phyloP scores from a whole-genome alignment of 31 red algal genomes.

The Bonnemaisonia californica region DNA sequence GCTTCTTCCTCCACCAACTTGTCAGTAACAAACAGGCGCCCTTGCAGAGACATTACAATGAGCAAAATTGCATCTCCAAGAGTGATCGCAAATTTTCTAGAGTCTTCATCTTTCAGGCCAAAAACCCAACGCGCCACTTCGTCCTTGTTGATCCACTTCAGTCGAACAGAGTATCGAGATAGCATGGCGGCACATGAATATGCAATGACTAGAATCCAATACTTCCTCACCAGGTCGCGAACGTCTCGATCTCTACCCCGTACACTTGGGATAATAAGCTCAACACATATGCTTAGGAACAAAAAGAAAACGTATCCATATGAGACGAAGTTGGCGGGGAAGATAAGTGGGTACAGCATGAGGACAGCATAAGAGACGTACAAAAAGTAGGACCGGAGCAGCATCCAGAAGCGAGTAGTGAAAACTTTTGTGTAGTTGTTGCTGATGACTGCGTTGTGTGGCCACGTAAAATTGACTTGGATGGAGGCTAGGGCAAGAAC shows the following conservation, averaged over 20 bases:
- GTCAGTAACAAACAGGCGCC: constrained; percentile 36
- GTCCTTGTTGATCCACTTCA: constrained; percentile 8
- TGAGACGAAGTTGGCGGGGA: constrained; percentile 50
- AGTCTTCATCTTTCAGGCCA: constrained; percentile 32
- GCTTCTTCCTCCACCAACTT: constrained; percentile 1
- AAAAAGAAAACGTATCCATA: constrained; percentile 52
- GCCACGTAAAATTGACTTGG: constrained; percentile 56
- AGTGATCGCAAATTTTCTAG: constrained; percentile 29
- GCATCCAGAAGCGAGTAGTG: constrained; percentile 23
- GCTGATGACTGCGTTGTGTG: not conserved
- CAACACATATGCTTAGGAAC: constrained; percentile 37
- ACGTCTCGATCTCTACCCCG: not conserved
- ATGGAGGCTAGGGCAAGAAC: constrained; percentile 40
- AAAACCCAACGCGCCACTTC: constrained; percentile 19
- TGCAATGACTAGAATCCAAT: constrained; percentile 38
- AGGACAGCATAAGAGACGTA: constrained; percentile 49
- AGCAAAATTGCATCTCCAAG: constrained; percentile 55
- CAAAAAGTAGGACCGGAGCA: constrained; percentile 45
- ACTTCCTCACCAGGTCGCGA: constrained; percentile 15
- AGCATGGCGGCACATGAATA: constrained; percentile 52
- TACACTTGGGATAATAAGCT: constrained; percentile 24
- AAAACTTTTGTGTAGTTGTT: constrained; percentile 8
- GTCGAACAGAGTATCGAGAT: constrained; percentile 44
- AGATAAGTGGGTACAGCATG: constrained; percentile 53
- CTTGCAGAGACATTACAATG: constrained; percentile 49